A percentile compares a stretch with the other conserved stretches of the same genome.
These are phyloP conservation scores for Ambrosiella cleistominuta DNA, from an alignment of 2,329 filamentous ascomycete species.

Conservation along the genomic window DNA sequence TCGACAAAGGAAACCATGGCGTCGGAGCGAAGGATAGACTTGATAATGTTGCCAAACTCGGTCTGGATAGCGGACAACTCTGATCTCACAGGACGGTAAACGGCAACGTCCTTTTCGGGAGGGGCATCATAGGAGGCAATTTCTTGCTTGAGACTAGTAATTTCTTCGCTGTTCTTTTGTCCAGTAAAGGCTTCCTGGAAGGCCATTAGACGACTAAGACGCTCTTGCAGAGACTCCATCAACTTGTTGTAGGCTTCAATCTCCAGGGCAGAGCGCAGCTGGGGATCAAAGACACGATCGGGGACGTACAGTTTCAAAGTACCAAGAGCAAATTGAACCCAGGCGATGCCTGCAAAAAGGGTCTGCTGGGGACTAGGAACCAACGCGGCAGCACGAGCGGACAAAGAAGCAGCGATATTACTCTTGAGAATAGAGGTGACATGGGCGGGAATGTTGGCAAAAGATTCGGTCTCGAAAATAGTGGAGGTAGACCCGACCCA, in stretches of 20 bases:
- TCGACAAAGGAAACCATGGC: constrained; percentile 15
- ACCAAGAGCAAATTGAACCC: constrained; percentile 59
- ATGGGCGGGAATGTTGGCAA: constrained; percentile 6
- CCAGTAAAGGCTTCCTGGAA: constrained; percentile 56
- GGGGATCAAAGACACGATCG: constrained; percentile 71
- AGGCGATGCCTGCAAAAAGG: constrained; percentile 36
- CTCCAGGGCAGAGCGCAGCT: constrained; percentile 47
- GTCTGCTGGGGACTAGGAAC: constrained; percentile 16
- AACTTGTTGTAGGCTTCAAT: constrained; percentile 39
- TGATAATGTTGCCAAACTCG: constrained; percentile 64
- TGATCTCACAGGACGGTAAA: constrained; percentile 54
- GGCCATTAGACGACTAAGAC: constrained; percentile 39
- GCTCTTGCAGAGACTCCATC: constrained; percentile 34
- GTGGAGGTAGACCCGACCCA: background rate
- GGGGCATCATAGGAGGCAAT: constrained; percentile 46
- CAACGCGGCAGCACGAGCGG: constrained; percentile 25
- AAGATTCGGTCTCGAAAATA: background rate
- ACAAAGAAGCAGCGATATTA: constrained; percentile 29
- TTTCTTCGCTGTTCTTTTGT: constrained; percentile 48
- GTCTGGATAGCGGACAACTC: constrained; percentile 58
- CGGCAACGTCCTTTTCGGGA: constrained; percentile 43
- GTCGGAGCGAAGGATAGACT: constrained; percentile 36
- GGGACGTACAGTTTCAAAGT: constrained; percentile 70
- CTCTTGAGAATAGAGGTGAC: constrained; percentile 19
- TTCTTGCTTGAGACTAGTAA: constrained; percentile 43